These are phyloP conservation scores for Lyophyllum atratum DNA, from an alignment of 768 basidiomycete species.

Conservation along the genomic window DNA sequence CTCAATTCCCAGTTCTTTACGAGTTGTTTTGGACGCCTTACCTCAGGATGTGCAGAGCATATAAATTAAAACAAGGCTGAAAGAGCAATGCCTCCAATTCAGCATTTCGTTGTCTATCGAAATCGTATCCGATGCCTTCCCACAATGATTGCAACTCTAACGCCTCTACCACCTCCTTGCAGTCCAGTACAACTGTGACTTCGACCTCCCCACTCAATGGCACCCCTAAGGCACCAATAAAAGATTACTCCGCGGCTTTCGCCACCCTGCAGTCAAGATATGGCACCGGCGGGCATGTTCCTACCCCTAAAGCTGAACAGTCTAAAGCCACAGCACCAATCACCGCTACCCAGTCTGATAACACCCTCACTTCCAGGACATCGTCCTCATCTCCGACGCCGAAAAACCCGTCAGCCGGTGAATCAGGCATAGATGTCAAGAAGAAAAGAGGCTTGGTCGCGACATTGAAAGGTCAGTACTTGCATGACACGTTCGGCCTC, in stretches of 20 bases:
- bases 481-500: neutral
- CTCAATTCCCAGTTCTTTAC: neutral
- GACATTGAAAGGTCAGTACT: slow-evolving; percentile 12
- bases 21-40: too few species aligned
- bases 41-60: neutral
- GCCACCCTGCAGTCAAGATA: slow-evolving; percentile 37
- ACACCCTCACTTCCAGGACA: slow-evolving; percentile 11
- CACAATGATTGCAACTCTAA: slow-evolving; percentile 3
- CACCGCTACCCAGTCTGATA: slow-evolving; percentile 15
- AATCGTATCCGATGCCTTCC: neutral
- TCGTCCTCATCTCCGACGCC: neutral
- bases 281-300: slow-evolving; percentile 30
- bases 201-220: slow-evolving; percentile 17
- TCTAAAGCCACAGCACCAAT: slow-evolving; percentile 3
- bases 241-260: slow-evolving; percentile 39
- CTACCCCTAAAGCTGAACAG: slow-evolving; percentile 28
- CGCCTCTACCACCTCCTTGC: slow-evolving; percentile 22
- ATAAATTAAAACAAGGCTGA: neutral
- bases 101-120: neutral
- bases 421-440: neutral
- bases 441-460: slow-evolving; percentile 9
- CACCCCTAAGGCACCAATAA: slow-evolving; percentile 12
- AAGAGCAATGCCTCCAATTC: neutral
- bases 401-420: neutral
- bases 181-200: slow-evolving; percentile 14